Conservation (phyloP, 2,329 filamentous ascomycete species). For the Neopestalotiopsis sp. region DNA sequence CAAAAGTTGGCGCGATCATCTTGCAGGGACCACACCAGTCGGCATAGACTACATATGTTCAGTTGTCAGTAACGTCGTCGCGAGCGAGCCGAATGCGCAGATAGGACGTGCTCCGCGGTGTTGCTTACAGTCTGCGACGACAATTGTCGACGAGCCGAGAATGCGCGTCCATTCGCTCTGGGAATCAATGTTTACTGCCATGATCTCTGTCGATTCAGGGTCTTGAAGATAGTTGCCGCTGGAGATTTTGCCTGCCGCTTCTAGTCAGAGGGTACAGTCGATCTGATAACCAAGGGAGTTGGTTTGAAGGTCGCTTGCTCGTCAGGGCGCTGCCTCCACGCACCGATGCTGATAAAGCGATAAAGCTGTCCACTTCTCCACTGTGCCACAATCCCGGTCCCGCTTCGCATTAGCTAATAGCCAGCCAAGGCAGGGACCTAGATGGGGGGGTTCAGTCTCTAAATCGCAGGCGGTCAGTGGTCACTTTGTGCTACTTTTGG, state of each 20-base stretch:
- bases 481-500: neutral
- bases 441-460: neutral
- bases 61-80: constrained; percentile 21
- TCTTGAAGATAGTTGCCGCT: neutral
- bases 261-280: neutral
- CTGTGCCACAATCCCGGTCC: constrained; percentile 8
- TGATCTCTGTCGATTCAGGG: neutral
- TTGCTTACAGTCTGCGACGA: constrained; percentile 86
- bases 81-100: constrained; percentile 21
- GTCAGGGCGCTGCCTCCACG: neutral
- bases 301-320: neutral
- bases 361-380: constrained; percentile 17
- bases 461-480: constrained; percentile 17
- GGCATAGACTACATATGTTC: constrained; percentile 74
- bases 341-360: constrained; percentile 7
- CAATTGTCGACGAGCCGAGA: constrained; percentile 75
- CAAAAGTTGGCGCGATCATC: constrained; percentile 87
- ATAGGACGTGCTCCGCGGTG: neutral
- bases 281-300: neutral
- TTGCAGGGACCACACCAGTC: constrained; percentile 97
- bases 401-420: no score
- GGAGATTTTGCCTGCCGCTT: neutral
- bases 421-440: neutral
- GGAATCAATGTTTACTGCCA: constrained; percentile 64
- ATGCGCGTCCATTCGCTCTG: constrained; percentile 74